Conservation (phyloP, 1,284 basidiomycete species). For the Microbotryum scabiosae region DNA sequence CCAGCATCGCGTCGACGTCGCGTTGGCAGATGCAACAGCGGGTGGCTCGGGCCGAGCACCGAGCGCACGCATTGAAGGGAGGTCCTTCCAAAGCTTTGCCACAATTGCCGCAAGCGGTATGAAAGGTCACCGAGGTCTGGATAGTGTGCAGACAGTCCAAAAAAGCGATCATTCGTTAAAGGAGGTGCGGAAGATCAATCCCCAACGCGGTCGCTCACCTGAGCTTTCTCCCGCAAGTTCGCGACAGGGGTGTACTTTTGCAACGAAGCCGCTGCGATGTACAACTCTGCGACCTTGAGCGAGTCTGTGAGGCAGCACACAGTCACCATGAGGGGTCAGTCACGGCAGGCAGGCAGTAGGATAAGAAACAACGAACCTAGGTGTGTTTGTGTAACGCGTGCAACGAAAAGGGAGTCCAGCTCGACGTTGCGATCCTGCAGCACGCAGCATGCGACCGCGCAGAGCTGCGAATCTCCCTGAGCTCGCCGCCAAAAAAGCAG, state of each 20-base stretch:
- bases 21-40: constrained; percentile 27
- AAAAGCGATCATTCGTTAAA: background rate
- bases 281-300: constrained; percentile 15
- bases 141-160: background rate
- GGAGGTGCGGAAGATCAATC: no score
- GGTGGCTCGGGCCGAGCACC: constrained; percentile 10
- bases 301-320: constrained; percentile 7
- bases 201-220: constrained; percentile 4
- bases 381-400: constrained; percentile 26
- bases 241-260: constrained; percentile 19
- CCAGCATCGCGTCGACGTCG: constrained; percentile 13
- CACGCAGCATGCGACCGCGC: constrained; percentile 17
- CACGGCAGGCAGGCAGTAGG: no score
- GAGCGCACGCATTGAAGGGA: constrained; percentile 16
- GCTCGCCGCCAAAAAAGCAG: background rate
- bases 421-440: constrained; percentile 7
- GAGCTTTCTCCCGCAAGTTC: constrained; percentile 7
- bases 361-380: constrained; percentile 9
- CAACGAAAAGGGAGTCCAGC: constrained; percentile 12
- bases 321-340: background rate
- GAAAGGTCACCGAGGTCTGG: constrained; percentile 26
- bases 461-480: constrained; percentile 28
- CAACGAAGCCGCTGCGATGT: constrained; percentile 20
- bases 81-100: constrained; percentile 22
- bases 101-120: constrained; percentile 26